Percentiles rank a stretch among this genome's conserved stretches.
Conservation (phyloP, 805 yeast species). For the Kuraishia piskuri region DNA sequence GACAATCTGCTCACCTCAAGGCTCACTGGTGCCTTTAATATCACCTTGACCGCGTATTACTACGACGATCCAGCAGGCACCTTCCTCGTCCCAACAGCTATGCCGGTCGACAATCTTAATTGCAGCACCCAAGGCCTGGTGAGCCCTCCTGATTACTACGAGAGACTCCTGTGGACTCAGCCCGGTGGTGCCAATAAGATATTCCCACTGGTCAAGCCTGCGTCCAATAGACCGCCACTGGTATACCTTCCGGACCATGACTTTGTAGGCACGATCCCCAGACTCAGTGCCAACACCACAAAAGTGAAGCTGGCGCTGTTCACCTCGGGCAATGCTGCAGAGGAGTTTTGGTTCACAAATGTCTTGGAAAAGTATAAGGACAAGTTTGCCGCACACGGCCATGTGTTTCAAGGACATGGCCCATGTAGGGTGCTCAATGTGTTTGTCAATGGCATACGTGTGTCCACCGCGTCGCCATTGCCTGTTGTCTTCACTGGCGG, state of each 20-base stretch:
- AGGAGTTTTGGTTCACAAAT: slow-evolving; percentile 79
- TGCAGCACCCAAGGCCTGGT: too few species aligned
- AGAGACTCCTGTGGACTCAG: not conserved
- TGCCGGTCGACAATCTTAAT: too few species aligned
- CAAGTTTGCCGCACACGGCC: slow-evolving; percentile 30
- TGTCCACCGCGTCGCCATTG: slow-evolving; percentile 57
- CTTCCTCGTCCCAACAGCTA: slow-evolving; percentile 4
- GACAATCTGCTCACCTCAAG: slow-evolving; percentile 51
- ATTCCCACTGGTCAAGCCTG: slow-evolving; percentile 25
- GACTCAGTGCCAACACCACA: slow-evolving; percentile 46
- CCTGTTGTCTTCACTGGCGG: slow-evolving; percentile 81
- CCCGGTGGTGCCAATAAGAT: slow-evolving; percentile 30
- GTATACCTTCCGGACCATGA: slow-evolving; percentile 34
- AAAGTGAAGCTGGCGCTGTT: slow-evolving; percentile 49
- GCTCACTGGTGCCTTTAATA: slow-evolving; percentile 53
- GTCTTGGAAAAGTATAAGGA: slow-evolving; percentile 36
- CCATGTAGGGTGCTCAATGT: slow-evolving; percentile 64
- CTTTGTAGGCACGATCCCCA: slow-evolving; percentile 32
- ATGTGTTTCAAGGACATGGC: slow-evolving; percentile 49
- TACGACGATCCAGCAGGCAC: slow-evolving; percentile 24
- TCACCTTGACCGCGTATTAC: slow-evolving; percentile 42
- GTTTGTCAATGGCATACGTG: slow-evolving; percentile 46
- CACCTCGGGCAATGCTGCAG: slow-evolving; percentile 69
- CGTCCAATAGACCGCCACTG: slow-evolving; percentile 30
- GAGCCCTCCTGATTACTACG: not conserved